Evolutionary conservation across 2,329 filamentous ascomycete species (phyloP), one percentile per base, ranked within the genome.

Genomic region (Apiospora pterosperma): DNA sequence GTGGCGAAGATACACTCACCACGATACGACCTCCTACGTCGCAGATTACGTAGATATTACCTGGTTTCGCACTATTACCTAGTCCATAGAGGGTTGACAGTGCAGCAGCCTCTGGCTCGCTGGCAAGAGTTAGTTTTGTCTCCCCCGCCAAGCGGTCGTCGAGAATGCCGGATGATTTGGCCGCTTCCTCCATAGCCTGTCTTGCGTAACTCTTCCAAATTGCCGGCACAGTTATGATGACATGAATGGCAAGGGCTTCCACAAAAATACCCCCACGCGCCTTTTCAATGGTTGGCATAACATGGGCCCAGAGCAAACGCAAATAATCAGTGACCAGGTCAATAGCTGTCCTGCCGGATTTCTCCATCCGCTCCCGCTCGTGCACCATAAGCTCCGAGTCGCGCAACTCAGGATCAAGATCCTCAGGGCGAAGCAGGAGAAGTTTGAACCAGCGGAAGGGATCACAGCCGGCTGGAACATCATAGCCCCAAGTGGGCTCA

Each of bases 361-460:
- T 41, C n/a, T 55, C 25, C 10, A 75, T 42, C 31, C 67, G 60
- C 14, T 59, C 23, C 28, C 59, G 52, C 11, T 63, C 65, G 5
- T 34, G 41, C 7, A 59, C 23, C 12, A 72, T 52, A n/a, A 67
- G 66, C 8, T 67, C 61, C 2, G 66, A 71, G 8, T 65, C 28
- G 16, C 55, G 60, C 5, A 70, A 25, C 2, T 69, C 61, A 3
- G 62, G 55, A 11, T 62, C 61, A 1, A 71, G 63, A 55, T 73
- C 69, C n/a, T 67, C 66, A 4, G 65, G 62, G 8, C 66, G 36
- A 4, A 69, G 39, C 1, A 75, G 65, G 3, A 74, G 63, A 5
- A 74, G 66, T 62, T 75, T 72, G 60, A 73, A 70, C 72, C 73
- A 74, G n/a, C 65, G 63, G 34, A 73, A 58, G 1, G 70, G 69